Percentiles rank a stretch among this genome's conserved stretches.
phyloP scores from a whole-genome alignment of 2,329 filamentous ascomycete genomes.

The Alternaria alternata region DNA sequence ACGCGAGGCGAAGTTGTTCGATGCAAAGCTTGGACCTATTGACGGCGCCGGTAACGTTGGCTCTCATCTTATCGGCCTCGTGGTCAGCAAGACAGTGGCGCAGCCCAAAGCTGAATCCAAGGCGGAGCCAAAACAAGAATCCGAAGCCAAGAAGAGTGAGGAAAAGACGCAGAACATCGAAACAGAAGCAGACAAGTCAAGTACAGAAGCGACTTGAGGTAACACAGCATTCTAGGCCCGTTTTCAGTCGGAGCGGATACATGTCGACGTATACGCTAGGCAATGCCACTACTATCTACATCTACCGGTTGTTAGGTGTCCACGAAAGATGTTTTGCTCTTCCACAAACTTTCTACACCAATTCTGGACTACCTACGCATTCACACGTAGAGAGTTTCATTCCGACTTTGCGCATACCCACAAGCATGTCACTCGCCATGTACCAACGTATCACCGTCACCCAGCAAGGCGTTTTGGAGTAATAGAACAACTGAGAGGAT shows the following conservation, averaged over 20 bases:
- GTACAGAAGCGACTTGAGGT: slow-evolving; percentile 4
- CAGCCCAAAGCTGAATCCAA: slow-evolving; percentile 20
- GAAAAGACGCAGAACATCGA: neutral
- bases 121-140: slow-evolving; percentile 3
- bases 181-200: neutral
- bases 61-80: slow-evolving; percentile 70
- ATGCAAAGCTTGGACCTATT: slow-evolving; percentile 74
- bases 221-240: neutral
- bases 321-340: neutral
- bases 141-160: slow-evolving; percentile 7
- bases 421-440: slow-evolving; percentile 7
- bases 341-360: neutral
- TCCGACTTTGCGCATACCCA: neutral
- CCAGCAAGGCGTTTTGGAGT: slow-evolving; percentile 18
- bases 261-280: neutral
- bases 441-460: slow-evolving; percentile 11
- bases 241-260: neutral
- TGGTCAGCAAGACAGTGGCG: slow-evolving; percentile 63
- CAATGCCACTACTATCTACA: neutral
- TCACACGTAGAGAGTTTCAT: neutral
- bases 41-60: slow-evolving; percentile 81
- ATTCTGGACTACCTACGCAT: neutral
- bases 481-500: neutral
- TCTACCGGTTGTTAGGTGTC: neutral
- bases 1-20: slow-evolving; percentile 77